Evolutionary conservation across 331 rosid species (phyloP).

Genomic region (Arachis monticola): DNA sequence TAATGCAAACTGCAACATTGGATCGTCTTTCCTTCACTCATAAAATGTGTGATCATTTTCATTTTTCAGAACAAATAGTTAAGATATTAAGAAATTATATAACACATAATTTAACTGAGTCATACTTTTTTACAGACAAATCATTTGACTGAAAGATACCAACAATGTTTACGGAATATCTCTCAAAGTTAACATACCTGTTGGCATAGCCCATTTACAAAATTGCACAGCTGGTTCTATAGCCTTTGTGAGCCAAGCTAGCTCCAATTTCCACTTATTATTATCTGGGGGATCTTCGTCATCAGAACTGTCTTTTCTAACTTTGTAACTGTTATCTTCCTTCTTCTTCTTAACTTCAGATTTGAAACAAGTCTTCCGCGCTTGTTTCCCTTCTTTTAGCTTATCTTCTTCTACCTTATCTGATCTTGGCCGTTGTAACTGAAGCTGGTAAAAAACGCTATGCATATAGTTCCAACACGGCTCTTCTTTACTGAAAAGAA

Average conservation of each 20-base stretch:
- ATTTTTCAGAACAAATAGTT: not conserved
- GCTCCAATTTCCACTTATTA: slow-evolving; percentile 74
- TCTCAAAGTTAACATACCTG: slow-evolving; percentile 64
- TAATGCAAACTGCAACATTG: slow-evolving; percentile 26
- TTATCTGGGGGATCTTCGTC: slow-evolving; percentile 61
- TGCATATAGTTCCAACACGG: slow-evolving; percentile 48
- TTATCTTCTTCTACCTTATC: slow-evolving; percentile 56
- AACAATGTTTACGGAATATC: slow-evolving; percentile 28
- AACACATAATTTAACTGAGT: slow-evolving; percentile 13
- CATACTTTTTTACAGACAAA: slow-evolving; percentile 18
- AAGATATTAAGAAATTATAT: not conserved
- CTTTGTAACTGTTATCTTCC: slow-evolving; percentile 36
- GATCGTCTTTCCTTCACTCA: not conserved
- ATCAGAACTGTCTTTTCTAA: slow-evolving; percentile 49
- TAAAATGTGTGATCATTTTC: slow-evolving; percentile 7
- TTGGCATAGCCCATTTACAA: slow-evolving; percentile 86
- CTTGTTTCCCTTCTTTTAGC: slow-evolving; percentile 43
- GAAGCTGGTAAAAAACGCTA: slow-evolving; percentile 52
- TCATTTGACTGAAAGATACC: slow-evolving; percentile 30
- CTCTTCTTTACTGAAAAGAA: slow-evolving; percentile 51
- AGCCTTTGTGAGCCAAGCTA: slow-evolving; percentile 87
- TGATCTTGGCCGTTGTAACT: slow-evolving; percentile 54
- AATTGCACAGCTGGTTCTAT: slow-evolving; percentile 89
- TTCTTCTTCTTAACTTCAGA: slow-evolving; percentile 48
- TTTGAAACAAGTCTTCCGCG: slow-evolving; percentile 45